These are phyloP conservation scores for Iris pallida DNA, from an alignment of 116 monocot genomes.

Conservation along the genomic window DNA sequence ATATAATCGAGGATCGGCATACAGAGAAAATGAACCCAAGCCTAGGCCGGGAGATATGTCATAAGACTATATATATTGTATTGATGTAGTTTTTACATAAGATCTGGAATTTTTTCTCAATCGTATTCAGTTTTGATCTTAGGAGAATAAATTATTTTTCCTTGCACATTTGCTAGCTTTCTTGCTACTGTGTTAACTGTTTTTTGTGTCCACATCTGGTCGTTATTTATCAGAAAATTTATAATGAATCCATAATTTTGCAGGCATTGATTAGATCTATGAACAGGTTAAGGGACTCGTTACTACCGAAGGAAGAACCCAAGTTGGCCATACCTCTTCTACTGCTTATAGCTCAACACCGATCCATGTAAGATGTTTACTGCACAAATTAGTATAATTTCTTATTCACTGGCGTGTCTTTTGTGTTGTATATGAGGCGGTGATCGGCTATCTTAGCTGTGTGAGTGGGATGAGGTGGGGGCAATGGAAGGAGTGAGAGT, in stretches of 20 bases:
- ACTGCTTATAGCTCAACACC: slow-evolving; percentile 85
- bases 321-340: slow-evolving; percentile 92
- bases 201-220: background rate
- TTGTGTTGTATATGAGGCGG: too few species aligned
- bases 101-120: too few species aligned
- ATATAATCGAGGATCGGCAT: too few species aligned
- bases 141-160: background rate
- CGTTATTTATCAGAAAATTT: background rate
- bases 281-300: slow-evolving; percentile 81
- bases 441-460: too few species aligned
- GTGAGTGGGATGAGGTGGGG: too few species aligned
- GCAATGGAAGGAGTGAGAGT: too few species aligned
- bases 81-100: too few species aligned
- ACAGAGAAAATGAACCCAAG: too few species aligned
- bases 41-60: too few species aligned
- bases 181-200: background rate
- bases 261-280: slow-evolving; percentile 88
- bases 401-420: background rate
- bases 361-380: slow-evolving; percentile 65
- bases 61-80: too few species aligned
- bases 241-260: slow-evolving; percentile 6
- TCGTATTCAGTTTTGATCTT: background rate
- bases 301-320: slow-evolving; percentile 92
- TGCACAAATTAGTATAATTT: background rate
- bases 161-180: background rate